Percentiles rank a stretch among this genome's conserved stretches.
Conservation (phyloP, 352 stramenopile species). For the Phytophthora aleatoria region DNA sequence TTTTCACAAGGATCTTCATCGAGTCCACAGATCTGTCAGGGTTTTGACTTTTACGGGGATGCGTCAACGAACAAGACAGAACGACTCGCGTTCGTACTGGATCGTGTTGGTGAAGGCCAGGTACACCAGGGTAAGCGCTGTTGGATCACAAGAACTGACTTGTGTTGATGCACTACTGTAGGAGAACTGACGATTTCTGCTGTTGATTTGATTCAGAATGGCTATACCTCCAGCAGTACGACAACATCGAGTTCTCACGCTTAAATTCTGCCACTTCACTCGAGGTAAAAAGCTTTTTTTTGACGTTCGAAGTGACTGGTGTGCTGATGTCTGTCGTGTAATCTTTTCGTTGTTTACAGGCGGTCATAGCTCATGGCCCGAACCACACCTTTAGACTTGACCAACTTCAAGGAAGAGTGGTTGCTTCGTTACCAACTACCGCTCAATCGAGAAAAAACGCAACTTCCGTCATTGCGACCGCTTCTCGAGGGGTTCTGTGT, state of each 20-base stretch:
- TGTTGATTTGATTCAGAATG: conserved; percentile 35
- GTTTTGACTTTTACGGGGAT: conserved; percentile 52
- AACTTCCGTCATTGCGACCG: conserved; percentile 46
- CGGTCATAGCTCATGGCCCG: conserved; percentile 5
- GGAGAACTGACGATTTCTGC: conserved; percentile 9
- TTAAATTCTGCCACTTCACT: conserved; percentile 9
- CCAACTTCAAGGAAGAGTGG: conserved; percentile 19
- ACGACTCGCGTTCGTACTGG: conserved; percentile 37
- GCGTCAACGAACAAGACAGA: conserved; percentile 31
- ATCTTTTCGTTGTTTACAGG: conserved; percentile 8
- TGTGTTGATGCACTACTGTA: not conserved
- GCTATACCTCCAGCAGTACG: conserved; percentile 48
- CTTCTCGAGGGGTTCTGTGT: conserved; percentile 61
- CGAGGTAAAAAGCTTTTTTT: conserved; percentile 20
- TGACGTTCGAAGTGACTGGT: not conserved
- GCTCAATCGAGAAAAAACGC: conserved; percentile 1
- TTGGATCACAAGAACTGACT: not conserved
- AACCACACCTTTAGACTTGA: conserved; percentile 31
- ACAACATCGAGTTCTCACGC: conserved; percentile 37
- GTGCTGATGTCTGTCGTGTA: conserved; percentile 5
- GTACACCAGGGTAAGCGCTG: conserved; percentile 27
- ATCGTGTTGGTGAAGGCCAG: conserved; percentile 16
- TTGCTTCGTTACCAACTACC: conserved; percentile 21
- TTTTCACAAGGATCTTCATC: conserved; percentile 19
- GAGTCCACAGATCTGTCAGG: conserved; percentile 5